Evolutionary conservation across 1,139 yeast genomes (phyloP).

Genomic region (Candida gigantensis): DNA sequence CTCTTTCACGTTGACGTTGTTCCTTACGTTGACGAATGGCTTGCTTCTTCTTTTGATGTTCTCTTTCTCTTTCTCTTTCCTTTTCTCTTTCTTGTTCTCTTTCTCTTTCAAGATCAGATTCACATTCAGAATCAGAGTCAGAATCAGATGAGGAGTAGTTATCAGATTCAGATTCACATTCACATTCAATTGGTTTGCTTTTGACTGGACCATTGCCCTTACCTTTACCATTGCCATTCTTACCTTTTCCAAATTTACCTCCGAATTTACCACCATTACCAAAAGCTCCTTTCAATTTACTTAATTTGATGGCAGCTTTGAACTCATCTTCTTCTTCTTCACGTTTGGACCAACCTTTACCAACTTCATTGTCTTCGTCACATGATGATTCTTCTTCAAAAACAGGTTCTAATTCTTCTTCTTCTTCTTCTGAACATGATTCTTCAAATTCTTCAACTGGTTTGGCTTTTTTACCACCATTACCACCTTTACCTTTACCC

Average conservation of each 20-base stretch:
- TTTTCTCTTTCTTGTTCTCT: too few species aligned
- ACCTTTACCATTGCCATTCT: too few species aligned
- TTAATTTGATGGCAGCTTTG: too few species aligned
- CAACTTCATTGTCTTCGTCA: too few species aligned
- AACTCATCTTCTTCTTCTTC: neutral
- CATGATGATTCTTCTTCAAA: slow-evolving; percentile 5
- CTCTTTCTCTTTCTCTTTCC: slow-evolving; percentile 1
- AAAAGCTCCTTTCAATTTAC: too few species aligned
- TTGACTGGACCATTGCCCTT: too few species aligned
- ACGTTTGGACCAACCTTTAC: too few species aligned
- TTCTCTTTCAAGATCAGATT: too few species aligned
- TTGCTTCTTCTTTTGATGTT: slow-evolving; percentile 2
- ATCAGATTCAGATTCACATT: slow-evolving; percentile 3
- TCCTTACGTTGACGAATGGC: neutral
- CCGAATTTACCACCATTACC: too few species aligned
- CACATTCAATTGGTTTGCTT: slow-evolving; percentile 2
- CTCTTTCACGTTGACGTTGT: slow-evolving; percentile 2
- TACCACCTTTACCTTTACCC: slow-evolving; percentile 3
- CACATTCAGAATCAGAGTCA: too few species aligned
- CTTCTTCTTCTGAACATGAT: neutral
- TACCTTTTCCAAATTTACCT: too few species aligned
- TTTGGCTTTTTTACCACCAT: slow-evolving; percentile 1
- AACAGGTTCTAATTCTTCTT: neutral
- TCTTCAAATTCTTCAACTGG: neutral
- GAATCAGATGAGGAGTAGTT: too few species aligned